Evolutionary conservation across 768 basidiomycete species (phyloP), one percentile per base, ranked within the genome.

Genomic region (Cytidiella melzeri): DNA sequence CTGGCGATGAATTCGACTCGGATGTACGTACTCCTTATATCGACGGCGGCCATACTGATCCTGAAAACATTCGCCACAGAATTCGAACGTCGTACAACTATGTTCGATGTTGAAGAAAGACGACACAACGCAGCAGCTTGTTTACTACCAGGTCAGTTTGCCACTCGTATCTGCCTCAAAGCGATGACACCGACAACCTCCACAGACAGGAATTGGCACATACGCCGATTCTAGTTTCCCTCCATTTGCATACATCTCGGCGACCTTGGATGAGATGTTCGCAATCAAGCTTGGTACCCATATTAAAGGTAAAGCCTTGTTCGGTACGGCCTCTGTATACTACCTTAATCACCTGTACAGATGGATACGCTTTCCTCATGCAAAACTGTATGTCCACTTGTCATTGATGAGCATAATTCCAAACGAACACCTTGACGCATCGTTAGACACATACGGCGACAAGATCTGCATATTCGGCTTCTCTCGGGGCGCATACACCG

Each of bases 61-160:
- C n/a, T 34, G 30, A 7, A 7, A 34, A 34, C n/a, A 25, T 11
- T 26, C n/a, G n/a, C 41, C 15, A 5, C 52, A 84, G 80, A 87
- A 86, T 56, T 84, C 84, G 13, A 85, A 85, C 53, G 72, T 85
- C 46, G 72, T 86, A 30, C 76, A 83, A 51, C 67, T 86, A 27
- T 79, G 83, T 53, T 75, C 80, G 3, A 75, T 81, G 75, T 61
- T 85, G 51, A 80, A 77, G 65, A 86, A 84, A 60, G 79, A 82
- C 43, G 73, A 81, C 51, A 67, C 69, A 24, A 51, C 59, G 10
- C 64, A 79, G 46, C 84, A 87, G 57, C 67, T 84, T 53, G 81
- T 84, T 0, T 87, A 87, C 55, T 87, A 87, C 60, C 84, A 87
- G 68, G 84, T 77, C 45, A 5, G 45, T 23, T 10, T 19, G 11